Base-by-base conservation (phyloP, 202 grass and related monocot species). In the Schoenoplectus tabernaemontani region DNA sequence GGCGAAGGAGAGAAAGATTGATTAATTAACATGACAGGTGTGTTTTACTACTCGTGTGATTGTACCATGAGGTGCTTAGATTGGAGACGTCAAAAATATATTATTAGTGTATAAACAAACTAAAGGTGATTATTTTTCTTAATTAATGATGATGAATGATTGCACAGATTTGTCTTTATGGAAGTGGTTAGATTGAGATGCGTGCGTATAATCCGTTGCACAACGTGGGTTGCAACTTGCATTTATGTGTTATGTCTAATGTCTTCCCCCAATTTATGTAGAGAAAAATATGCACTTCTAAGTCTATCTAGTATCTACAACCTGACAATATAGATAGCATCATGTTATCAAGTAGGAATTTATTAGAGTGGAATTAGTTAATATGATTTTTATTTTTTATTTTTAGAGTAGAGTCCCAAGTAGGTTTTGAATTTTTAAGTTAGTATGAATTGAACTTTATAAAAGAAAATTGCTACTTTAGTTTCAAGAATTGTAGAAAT, bases 61-160 rank as follows among this genome's bases (percentile, higher is more conserved):
- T 80, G 77, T 80, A 62, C 77, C 58, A 79, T 79, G 58, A 79
- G 77, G 77, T 15, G 59, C 43, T 80, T 80, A 80, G 60, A 42
- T 65, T 80, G 65, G 70, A 44, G 1, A 32, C 37, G 41, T 62
- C 10, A 46, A 64, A 44, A 80, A 34, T 32, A 60, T 11, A 24
- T 26, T 34, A 64, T 80, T 80, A 65, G 59, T 34, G 51, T 56
- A 56, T 78, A 78, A 80, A 80, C 37, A 46, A 32, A 56, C 19
- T 56, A 56, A 64, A 58, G 26, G 36, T 23, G 30, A 64, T 62
- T 80, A 51, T 47, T 62, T 61, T 43, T 6, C 57, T n/a, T n/a
- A n/a, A n/a, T 64, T 65, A 63, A 80, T 80, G 17, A 80, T 80
- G 78, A 80, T 64, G 41, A 65, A 80, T 80, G 41, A 80, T 80